Conservation (phyloP, 192 early-diverging fungal genomes). For the Backusella parvicylindrica region DNA sequence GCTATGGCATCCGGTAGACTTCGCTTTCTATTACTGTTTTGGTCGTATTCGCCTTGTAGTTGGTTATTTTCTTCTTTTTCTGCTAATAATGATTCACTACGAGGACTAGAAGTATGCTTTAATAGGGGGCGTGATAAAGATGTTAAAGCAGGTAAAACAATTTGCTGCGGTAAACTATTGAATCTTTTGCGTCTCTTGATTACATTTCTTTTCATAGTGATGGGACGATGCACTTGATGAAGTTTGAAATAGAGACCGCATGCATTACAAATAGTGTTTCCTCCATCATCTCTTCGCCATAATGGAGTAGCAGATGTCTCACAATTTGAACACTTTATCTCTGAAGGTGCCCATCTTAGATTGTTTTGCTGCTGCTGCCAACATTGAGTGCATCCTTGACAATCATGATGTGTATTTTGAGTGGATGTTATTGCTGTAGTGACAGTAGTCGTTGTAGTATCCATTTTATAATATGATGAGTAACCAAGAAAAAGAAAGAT, state of each 20-base stretch:
- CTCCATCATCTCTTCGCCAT: constrained; percentile 72
- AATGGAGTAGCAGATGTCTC: constrained; percentile 75
- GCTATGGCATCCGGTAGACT: background rate
- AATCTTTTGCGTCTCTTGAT: constrained; percentile 72
- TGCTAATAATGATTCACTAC: background rate
- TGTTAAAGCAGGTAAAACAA: background rate
- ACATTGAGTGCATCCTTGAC: background rate
- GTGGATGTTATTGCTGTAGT: background rate
- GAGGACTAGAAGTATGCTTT: background rate
- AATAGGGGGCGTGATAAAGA: background rate
- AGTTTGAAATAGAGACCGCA: constrained; percentile 89
- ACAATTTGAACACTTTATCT: constrained; percentile 81
- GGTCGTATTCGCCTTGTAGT: too few species aligned
- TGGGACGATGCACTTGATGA: constrained; percentile 77
- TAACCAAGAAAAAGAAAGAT: too few species aligned
- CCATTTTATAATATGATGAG: background rate
- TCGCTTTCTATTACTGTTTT: background rate
- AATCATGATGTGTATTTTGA: background rate
- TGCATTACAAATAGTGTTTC: constrained; percentile 80
- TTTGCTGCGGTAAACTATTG: background rate
- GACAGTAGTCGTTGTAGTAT: background rate
- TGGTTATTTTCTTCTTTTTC: background rate
- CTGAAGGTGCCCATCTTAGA: constrained; percentile 18
- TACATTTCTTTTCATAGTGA: constrained; percentile 70
- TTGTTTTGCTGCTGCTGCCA: background rate